Conservation (phyloP, 2,329 filamentous ascomycete species). For the Paecilomyces sp. region DNA sequence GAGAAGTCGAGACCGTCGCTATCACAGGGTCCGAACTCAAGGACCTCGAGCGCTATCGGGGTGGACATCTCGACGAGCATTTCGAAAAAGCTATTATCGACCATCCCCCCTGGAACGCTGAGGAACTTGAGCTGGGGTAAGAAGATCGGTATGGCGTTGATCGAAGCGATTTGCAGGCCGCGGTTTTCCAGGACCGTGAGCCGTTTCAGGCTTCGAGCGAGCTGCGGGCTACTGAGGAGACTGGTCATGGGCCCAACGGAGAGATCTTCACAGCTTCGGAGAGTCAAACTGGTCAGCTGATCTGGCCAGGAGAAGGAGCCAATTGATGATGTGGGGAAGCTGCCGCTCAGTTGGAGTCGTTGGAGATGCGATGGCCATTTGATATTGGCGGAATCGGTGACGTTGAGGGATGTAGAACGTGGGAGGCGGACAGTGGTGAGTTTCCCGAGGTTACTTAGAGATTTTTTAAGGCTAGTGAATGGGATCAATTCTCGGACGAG, state of each 20-base stretch:
- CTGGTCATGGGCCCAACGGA: constrained; percentile 14
- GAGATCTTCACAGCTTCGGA: constrained; percentile 18
- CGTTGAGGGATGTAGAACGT: constrained; percentile 14
- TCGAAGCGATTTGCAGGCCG: constrained; percentile 16
- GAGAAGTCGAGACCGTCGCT: constrained; percentile 14
- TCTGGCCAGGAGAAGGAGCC: constrained; percentile 20
- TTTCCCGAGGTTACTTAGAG: constrained; percentile 39
- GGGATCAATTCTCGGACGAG: constrained; percentile 46
- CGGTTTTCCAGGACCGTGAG: constrained; percentile 20
- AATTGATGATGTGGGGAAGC: constrained; percentile 11
- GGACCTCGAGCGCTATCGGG: constrained; percentile 15
- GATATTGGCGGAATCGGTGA: constrained; percentile 3
- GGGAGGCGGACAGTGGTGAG: constrained; percentile 43
- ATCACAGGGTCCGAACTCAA: constrained; percentile 17
- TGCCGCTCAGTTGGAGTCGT: constrained; percentile 18
- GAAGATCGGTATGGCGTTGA: constrained; percentile 17
- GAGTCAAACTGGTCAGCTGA: constrained; percentile 15
- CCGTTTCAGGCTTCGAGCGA: constrained; percentile 13
- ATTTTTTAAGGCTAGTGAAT: constrained; percentile 44
- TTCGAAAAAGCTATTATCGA: constrained; percentile 20
- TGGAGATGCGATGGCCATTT: constrained; percentile 21
- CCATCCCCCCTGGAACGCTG: constrained; percentile 23
- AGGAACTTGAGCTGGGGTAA: constrained; percentile 20
- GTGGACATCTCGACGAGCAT: constrained; percentile 9
- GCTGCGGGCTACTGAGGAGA: constrained; percentile 16